A percentile compares a stretch with the other conserved stretches of the same genome.
Conservation (phyloP, 306 rosid genomes). For the Arachis hypogaea region DNA sequence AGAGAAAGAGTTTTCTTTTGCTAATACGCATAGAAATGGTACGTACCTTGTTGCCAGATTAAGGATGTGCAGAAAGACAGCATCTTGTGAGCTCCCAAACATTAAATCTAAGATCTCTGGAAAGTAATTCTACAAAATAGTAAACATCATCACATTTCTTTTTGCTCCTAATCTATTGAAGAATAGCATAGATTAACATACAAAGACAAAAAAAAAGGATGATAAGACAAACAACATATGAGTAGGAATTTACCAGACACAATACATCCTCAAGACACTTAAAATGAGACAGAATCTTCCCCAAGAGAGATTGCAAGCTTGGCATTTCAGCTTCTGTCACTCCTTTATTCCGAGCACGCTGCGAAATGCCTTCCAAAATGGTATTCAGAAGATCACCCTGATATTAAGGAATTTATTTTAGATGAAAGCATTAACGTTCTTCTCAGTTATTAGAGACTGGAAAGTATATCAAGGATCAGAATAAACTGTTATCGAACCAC, state of each 20-base stretch:
- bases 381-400: constrained; percentile 70
- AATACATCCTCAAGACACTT: constrained; percentile 64
- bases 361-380: constrained; percentile 76
- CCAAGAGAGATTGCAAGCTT: constrained; percentile 80
- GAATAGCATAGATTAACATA: background rate
- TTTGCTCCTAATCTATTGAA: constrained; percentile 17
- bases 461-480: constrained; percentile 2
- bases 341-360: constrained; percentile 49
- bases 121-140: constrained; percentile 66
- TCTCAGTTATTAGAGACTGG: constrained; percentile 15
- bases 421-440: constrained; percentile 13
- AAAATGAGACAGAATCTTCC: constrained; percentile 78
- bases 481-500: background rate
- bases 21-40: background rate
- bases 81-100: constrained; percentile 68
- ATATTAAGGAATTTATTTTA: constrained; percentile 40
- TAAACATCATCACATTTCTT: constrained; percentile 10
- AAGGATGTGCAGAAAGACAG: constrained; percentile 78
- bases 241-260: constrained; percentile 61
- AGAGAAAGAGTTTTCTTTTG: constrained; percentile 6
- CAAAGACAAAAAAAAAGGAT: background rate
- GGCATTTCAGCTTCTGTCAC: constrained; percentile 65
- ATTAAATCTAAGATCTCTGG: constrained; percentile 74
- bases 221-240: constrained; percentile 11
- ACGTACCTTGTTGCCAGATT: constrained; percentile 74